Evolutionary conservation across 202 grass and related monocot species (phyloP).

Genomic region (Setaria viridis): DNA sequence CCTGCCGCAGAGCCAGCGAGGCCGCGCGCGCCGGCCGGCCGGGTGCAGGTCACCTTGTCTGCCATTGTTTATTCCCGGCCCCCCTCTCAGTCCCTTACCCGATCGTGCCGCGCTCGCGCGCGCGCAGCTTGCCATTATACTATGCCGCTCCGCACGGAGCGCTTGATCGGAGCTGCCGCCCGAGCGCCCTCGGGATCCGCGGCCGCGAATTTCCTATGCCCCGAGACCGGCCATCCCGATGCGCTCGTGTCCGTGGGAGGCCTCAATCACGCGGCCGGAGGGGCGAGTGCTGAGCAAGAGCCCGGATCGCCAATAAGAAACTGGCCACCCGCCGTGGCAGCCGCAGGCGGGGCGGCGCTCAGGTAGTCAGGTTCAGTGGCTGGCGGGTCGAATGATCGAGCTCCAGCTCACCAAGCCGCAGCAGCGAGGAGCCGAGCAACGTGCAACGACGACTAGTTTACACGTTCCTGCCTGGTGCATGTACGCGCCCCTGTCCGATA

Average conservation of each 20-base stretch:
- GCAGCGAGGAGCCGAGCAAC: neutral
- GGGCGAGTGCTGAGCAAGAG: slow-evolving; percentile 25
- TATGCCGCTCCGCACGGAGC: slow-evolving; percentile 1
- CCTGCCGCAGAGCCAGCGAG: slow-evolving; percentile 34
- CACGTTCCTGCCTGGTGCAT: slow-evolving; percentile 9
- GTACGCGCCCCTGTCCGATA: neutral
- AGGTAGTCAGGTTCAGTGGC: slow-evolving; percentile 42
- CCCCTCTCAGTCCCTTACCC: neutral
- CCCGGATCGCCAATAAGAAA: slow-evolving; percentile 21
- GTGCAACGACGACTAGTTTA: slow-evolving; percentile 17
- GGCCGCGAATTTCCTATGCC: slow-evolving; percentile 42
- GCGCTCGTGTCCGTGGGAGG: slow-evolving; percentile 15
- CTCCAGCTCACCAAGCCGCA: slow-evolving; percentile 42
- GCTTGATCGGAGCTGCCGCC: slow-evolving; percentile 27
- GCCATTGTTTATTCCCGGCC: slow-evolving; percentile 30
- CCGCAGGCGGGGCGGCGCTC: slow-evolving; percentile 17
- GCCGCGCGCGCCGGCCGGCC: slow-evolving; percentile 48
- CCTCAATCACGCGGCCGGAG: slow-evolving; percentile 34
- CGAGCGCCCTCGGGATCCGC: slow-evolving; percentile 48
- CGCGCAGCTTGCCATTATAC: slow-evolving; percentile 38
- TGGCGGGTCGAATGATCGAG: slow-evolving; percentile 1
- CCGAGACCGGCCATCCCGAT: neutral
- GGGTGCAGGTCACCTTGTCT: slow-evolving; percentile 30
- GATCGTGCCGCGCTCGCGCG: neutral
- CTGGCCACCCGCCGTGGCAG: neutral